These are phyloP conservation scores for Excoecaria agallocha DNA, from an alignment of 345 rosid genomes.

Conservation along the genomic window DNA sequence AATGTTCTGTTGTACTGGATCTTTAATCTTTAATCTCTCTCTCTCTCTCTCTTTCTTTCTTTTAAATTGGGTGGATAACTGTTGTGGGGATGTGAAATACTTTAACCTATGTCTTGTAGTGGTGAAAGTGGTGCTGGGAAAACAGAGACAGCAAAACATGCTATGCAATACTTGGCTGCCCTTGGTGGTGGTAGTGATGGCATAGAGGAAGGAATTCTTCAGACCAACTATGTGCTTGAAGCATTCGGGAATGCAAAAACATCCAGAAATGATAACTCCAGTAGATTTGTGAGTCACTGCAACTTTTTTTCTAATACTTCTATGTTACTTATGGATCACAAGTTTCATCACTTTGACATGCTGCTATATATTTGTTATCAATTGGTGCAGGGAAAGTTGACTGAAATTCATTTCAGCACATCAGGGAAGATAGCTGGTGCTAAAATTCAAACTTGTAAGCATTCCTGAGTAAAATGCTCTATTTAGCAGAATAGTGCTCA, in stretches of 20 bases:
- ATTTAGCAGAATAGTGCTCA: neutral
- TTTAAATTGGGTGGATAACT: slow-evolving; percentile 5
- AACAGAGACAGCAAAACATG: slow-evolving; percentile 93
- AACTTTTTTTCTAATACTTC: slow-evolving; percentile 6
- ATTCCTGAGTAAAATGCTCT: slow-evolving; percentile 16
- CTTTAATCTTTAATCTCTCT: neutral
- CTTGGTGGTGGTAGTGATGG: slow-evolving; percentile 79
- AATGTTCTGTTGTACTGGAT: too few species aligned
- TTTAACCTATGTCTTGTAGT: slow-evolving; percentile 42
- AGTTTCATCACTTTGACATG: neutral
- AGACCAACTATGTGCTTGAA: slow-evolving; percentile 73
- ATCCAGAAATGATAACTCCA: slow-evolving; percentile 82
- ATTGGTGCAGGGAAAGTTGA: slow-evolving; percentile 75
- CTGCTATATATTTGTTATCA: slow-evolving; percentile 16
- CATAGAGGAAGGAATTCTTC: slow-evolving; percentile 62
- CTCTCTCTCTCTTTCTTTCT: neutral
- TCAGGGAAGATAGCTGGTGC: slow-evolving; percentile 85
- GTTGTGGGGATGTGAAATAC: neutral
- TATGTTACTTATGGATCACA: neutral
- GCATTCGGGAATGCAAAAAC: slow-evolving; percentile 99
- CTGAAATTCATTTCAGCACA: slow-evolving; percentile 74
- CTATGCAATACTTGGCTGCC: slow-evolving; percentile 86
- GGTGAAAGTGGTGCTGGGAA: slow-evolving; percentile 99
- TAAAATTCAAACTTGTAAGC: slow-evolving; percentile 84
- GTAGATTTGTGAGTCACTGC: slow-evolving; percentile 75